Percentiles rank a stretch among this genome's conserved stretches.
Evolutionary conservation across 257 asterid genomes (phyloP).

Genomic region (Hygrophila difformis): DNA sequence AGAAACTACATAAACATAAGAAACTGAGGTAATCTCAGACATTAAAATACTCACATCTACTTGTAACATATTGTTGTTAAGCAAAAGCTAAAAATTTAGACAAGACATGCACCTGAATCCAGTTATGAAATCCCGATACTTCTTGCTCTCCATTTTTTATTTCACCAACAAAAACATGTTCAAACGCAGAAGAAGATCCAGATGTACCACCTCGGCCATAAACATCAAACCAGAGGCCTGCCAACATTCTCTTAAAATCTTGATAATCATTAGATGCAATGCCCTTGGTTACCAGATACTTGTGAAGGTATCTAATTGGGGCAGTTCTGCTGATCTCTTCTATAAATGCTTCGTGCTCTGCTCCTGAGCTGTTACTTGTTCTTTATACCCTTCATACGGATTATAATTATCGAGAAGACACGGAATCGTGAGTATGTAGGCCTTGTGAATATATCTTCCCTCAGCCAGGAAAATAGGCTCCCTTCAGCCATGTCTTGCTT

Average conservation of each 20-base stretch:
- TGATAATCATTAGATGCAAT: constrained; percentile 32
- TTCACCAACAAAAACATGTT: constrained; percentile 98
- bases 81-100: no score
- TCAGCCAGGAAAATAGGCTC: constrained; percentile 66
- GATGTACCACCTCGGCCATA: constrained; percentile 83
- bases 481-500: constrained; percentile 71
- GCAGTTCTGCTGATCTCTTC: constrained; percentile 96
- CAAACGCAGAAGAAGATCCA: constrained; percentile 87
- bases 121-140: constrained; percentile 92
- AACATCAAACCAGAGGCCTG: constrained; percentile 76
- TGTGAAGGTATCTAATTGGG: constrained; percentile 73
- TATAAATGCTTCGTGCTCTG: constrained; percentile 74
- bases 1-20: no score
- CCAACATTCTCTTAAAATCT: constrained; percentile 61
- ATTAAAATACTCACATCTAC: no score
- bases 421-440: constrained; percentile 78
- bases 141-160: constrained; percentile 73
- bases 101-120: constrained; percentile 84
- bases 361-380: constrained; percentile 64
- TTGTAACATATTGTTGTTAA: no score
- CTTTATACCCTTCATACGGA: constrained; percentile 75
- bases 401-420: constrained; percentile 85
- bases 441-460: constrained; percentile 51
- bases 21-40: no score
- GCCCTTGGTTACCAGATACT: constrained; percentile 56